Evolutionary conservation across 2,329 filamentous ascomycete genomes (phyloP).

Genomic region (Coniochaeta hoffmannii): DNA sequence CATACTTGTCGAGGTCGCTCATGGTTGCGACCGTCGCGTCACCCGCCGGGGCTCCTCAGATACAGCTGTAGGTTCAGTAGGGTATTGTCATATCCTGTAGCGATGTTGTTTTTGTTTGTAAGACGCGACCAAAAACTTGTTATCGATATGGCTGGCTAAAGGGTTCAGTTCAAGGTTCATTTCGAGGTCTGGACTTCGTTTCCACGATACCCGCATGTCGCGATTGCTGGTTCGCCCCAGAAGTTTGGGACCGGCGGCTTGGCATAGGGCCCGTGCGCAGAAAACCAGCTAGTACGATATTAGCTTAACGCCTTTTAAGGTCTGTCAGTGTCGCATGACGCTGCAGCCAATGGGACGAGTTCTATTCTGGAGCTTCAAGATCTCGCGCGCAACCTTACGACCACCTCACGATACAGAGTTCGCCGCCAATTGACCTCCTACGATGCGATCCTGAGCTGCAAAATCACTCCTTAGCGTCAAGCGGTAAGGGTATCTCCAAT

Average conservation of each 20-base stretch:
- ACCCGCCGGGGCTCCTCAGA: not conserved
- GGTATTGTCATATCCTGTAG: not conserved
- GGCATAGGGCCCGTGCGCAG: not conserved
- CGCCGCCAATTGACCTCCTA: not conserved
- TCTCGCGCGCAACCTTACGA: not conserved
- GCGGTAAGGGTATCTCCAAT: not conserved
- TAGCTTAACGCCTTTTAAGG: not conserved
- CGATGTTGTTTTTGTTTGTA: not conserved
- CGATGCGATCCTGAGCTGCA: not conserved
- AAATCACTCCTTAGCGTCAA: not conserved
- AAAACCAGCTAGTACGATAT: not conserved
- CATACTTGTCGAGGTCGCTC: slow-evolving; percentile 5
- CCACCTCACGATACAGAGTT: not conserved
- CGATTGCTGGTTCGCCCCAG: not conserved
- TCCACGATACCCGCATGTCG: not conserved
- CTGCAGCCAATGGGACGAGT: not conserved
- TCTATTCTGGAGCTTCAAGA: not conserved
- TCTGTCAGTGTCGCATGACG: not conserved
- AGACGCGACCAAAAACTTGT: not conserved
- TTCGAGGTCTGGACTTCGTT: not conserved
- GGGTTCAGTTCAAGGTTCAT: not conserved
- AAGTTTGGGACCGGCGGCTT: not conserved
- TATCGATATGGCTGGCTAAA: not conserved
- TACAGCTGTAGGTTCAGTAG: not conserved
- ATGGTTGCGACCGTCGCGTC: not conserved